Percentiles rank a stretch among this genome's conserved stretches.
These are phyloP conservation scores for Crithidia bombi DNA, from an alignment of 208 protist species.

Conservation along the genomic window DNA sequence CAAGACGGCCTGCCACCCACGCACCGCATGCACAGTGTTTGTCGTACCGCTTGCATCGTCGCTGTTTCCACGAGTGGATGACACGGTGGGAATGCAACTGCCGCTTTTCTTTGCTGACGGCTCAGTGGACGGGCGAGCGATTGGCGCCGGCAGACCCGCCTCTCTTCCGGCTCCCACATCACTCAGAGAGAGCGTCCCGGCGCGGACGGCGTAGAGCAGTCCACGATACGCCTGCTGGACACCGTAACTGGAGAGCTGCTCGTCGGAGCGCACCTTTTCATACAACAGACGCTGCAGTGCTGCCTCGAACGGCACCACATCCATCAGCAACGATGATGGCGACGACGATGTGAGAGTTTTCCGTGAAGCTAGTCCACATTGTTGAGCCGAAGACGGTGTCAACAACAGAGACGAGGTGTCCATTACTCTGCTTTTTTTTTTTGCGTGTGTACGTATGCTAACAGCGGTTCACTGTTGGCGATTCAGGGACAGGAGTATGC, in stretches of 20 bases:
- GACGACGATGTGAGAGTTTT: constrained; percentile 9
- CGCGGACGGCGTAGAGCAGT: constrained; percentile 53
- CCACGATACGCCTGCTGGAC: constrained; percentile 73
- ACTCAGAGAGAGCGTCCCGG: constrained; percentile 7
- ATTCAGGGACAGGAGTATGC: neutral
- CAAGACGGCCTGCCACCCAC: constrained; percentile 50
- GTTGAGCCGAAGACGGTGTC: neutral
- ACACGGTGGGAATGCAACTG: neutral
- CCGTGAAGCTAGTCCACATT: neutral
- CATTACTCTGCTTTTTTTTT: neutral
- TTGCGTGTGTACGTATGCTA: neutral
- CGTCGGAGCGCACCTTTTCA: constrained; percentile 52
- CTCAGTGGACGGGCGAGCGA: neutral
- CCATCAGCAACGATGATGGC: constrained; percentile 27
- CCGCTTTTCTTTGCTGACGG: neutral
- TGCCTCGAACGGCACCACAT: constrained; percentile 63
- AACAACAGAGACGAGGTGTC: constrained; percentile 5
- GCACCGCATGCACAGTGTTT: too few relatives aligned
- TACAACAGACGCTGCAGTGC: constrained; percentile 65
- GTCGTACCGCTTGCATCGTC: neutral
- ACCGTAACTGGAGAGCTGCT: constrained; percentile 73
- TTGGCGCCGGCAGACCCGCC: neutral
- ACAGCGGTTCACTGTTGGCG: neutral
- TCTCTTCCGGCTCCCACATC: neutral
- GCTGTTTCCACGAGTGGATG: neutral